A percentile compares a stretch with the other conserved stretches of the same genome.
Evolutionary conservation across 140 eudicot species (phyloP).

Genomic region (Bidens hawaiensis): DNA sequence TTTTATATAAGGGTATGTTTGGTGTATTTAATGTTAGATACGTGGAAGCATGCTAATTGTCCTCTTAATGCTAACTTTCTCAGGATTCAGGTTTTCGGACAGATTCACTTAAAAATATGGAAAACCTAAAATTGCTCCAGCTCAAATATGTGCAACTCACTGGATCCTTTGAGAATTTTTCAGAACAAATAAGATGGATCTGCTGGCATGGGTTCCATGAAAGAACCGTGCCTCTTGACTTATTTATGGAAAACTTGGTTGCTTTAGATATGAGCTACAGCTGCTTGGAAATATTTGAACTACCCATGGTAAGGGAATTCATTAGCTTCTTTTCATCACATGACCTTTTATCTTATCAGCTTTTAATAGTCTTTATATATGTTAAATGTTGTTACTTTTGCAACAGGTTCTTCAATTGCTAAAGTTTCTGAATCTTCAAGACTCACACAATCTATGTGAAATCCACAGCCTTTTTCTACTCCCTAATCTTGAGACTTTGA

Average conservation of each 20-base stretch:
- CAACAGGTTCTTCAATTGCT: too few relatives aligned
- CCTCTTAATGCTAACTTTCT: neutral
- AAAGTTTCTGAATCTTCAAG: too few relatives aligned
- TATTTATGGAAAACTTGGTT: constrained; percentile 9
- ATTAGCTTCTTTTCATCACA: neutral
- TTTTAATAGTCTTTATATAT: too few relatives aligned
- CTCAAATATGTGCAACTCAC: neutral
- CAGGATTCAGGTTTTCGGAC: neutral
- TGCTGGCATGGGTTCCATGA: constrained; percentile 11
- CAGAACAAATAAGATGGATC: neutral
- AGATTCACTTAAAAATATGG: constrained; percentile 12
- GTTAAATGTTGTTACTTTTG: too few relatives aligned
- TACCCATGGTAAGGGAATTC: constrained; percentile 12
- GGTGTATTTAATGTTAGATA: too few relatives aligned
- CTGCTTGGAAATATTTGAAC: neutral
- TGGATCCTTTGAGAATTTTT: neutral
- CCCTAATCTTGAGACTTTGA: too few relatives aligned
- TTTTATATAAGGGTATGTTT: too few relatives aligned
- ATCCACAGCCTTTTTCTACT: too few relatives aligned
- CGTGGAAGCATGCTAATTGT: neutral
- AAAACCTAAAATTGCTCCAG: neutral
- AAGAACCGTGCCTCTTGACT: neutral
- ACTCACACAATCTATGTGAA: too few relatives aligned
- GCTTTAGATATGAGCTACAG: constrained; percentile 22
- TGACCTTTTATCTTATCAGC: neutral